Conservation (phyloP, 2,329 filamentous ascomycete genomes). For the Claviceps spartinae region DNA sequence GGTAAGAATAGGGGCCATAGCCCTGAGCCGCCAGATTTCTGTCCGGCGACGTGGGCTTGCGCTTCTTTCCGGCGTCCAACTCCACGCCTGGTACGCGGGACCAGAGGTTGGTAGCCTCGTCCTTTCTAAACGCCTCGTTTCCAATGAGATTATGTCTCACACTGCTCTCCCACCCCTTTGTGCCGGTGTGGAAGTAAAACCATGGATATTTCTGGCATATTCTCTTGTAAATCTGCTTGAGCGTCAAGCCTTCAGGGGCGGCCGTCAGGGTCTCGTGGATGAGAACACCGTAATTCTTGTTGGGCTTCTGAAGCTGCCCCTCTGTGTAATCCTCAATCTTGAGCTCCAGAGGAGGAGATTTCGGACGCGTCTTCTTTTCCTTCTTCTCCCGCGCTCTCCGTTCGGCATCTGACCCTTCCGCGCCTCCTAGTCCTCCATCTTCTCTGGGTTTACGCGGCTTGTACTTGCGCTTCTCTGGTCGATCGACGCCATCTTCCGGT, state of each 20-base stretch:
- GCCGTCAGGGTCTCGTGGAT: constrained; percentile 46
- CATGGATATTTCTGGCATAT: constrained; percentile 45
- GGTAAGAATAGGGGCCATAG: constrained; percentile 23
- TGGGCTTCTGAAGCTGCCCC: constrained; percentile 46
- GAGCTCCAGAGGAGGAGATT: constrained; percentile 46
- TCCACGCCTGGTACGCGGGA: constrained; percentile 43
- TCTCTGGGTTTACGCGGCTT: constrained; percentile 48
- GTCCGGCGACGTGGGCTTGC: constrained; percentile 40
- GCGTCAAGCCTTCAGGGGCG: constrained; percentile 38
- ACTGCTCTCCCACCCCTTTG: constrained; percentile 53
- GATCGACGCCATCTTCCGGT: constrained; percentile 40
- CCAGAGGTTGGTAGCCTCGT: constrained; percentile 43
- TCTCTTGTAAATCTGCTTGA: constrained; percentile 51
- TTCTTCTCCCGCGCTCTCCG: constrained; percentile 43
- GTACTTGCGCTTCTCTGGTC: constrained; percentile 51
- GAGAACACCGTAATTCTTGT: constrained; percentile 47
- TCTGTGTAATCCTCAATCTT: constrained; percentile 41
- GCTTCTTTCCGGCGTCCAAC: constrained; percentile 47
- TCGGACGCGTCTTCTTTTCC: constrained; percentile 43
- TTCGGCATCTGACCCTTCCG: constrained; percentile 42
- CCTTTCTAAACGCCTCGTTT: constrained; percentile 47
- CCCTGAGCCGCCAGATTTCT: constrained; percentile 26
- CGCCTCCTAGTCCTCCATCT: constrained; percentile 29
- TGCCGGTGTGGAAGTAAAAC: constrained; percentile 46
- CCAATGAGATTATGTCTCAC: constrained; percentile 51